Base-by-base conservation (phyloP, 1,284 basidiomycete genomes). In the Abortiporus biennis region DNA sequence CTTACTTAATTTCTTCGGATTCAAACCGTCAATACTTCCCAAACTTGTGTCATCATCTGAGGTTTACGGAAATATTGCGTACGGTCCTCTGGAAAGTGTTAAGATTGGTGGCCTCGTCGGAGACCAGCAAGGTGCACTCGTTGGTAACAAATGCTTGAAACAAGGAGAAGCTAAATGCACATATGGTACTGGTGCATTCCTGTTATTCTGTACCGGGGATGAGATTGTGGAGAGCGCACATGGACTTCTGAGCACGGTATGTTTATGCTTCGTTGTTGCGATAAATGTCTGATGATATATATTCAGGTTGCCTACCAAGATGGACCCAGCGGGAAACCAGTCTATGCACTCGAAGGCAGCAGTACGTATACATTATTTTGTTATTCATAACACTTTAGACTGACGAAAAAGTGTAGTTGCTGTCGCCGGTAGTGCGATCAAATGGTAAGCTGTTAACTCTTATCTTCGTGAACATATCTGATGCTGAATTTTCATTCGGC, bases 71-170 rank as follows among this genome's bases (percentile, higher is more conserved):
- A 68, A 77, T 29, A 73, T 97, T 39, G 66, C 71, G 8, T 64
- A 68, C 23, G 87, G 90, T 2, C 57, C 84, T 1, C 71, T 98
- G 44, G 71, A 77, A 48, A 91, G 86, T 33, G 72, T 93, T 15
- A 83, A 84, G 24, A 90, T 98, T 43, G 92, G 85, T 19, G 95
- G 94, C 24, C 80, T 98, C 38, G 81, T 95, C 11, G 95, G 95
- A 22, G 95, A 99, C 62, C 95, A 99, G 68, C 95, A 98, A 65
- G 94, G 89, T 13, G 95, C 95, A 8, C 71, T 99, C 17, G 82
- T 98, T 38, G 95, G 96, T 0, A 98, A 99, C 72, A 97, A 97
- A 63, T 97, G 93, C 56, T 62, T 97, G 42, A 69, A 62, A 37
- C 69, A 76, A 48, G 92, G 92, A 19, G 86, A 94, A 59, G 92